phyloP scores from a whole-genome alignment of 2,329 filamentous ascomycete species.

The Calonectria pteridis region DNA sequence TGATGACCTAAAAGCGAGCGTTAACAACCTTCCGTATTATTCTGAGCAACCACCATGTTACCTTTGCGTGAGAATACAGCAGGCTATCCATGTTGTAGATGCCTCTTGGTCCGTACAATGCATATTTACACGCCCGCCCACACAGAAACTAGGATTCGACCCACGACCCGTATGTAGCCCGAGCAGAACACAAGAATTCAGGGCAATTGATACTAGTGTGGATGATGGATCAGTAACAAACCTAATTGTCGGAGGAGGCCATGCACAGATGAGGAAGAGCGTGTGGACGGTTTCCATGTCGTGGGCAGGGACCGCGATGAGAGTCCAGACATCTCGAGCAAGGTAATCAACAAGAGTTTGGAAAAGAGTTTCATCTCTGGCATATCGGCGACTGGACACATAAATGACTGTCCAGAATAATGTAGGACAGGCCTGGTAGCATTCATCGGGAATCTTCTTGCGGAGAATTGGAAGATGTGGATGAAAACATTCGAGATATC shows the following conservation, averaged over 20 bases:
- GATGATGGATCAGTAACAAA: constrained; percentile 65
- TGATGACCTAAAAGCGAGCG: constrained; percentile 38
- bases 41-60: constrained; percentile 35
- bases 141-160: constrained; percentile 61
- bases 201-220: constrained; percentile 59
- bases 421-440: constrained; percentile 60
- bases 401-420: constrained; percentile 69
- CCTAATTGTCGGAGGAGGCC: constrained; percentile 64
- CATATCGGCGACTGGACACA: constrained; percentile 63
- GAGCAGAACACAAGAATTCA: constrained; percentile 61
- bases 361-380: constrained; percentile 56
- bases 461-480: constrained; percentile 65
- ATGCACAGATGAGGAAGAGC: constrained; percentile 63
- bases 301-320: constrained; percentile 57
- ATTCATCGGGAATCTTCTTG: constrained; percentile 62
- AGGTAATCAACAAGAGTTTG: constrained; percentile 62
- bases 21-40: constrained; percentile 17
- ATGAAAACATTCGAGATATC: constrained; percentile 66
- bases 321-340: constrained; percentile 58
- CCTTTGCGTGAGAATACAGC: constrained; percentile 65
- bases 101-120: constrained; percentile 65
- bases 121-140: constrained; percentile 57
- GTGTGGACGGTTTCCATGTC: constrained; percentile 64
- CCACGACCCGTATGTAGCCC: constrained; percentile 67
- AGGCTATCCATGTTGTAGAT: constrained; percentile 65